Evolutionary conservation across 2,329 filamentous ascomycete species (phyloP), one percentile per base, ranked within the genome.

Genomic region (Diaporthe capsici): DNA sequence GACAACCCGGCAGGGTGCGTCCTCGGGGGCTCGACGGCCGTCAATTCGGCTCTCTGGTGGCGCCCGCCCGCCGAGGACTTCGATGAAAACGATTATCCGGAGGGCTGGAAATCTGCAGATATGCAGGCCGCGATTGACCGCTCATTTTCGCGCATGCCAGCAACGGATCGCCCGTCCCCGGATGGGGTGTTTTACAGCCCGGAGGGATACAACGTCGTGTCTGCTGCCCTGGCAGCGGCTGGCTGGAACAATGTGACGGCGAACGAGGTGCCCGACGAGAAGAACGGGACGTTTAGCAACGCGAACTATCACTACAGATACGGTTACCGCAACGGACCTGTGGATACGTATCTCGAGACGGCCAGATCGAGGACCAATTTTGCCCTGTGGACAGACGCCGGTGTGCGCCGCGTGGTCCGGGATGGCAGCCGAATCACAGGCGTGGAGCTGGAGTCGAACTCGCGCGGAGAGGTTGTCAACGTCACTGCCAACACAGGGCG

Each of bases 1-100:
- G 92, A 93, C 77, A 91, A 93, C 79, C 94, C 94, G 91, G 91
- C 92, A 17, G 93, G 92, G 20, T 94, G 93, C 77, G 87, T 94
- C 58, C 87, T 94, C 3, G 93, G 93, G 67, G 93, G 93, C 73
- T 91, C 91, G 10, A 90, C 91, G 20, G 90, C 91, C 39, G 87
- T 94, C 80, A 94, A 94, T 78, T 90, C 92, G 70, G 92, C 91
- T 60, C 86, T 94, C 47, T 94, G 91, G 89, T 93, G 91, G 88
- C 60, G 60, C 10, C 60, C 72, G 42, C n/a, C n/a, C 8, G 72
- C 47, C 7, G 7, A 4, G 5, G 61, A 74, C 34, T 70, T 68
- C 81, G 93, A 91, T 84, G 90, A 93, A 80, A 87, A 88, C 80
- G 90, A 91, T 79, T 94, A 92, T 83, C 92, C 92, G 1, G 78